Conservation (phyloP, 768 basidiomycete genomes). For the Chalciporus chontae region DNA sequence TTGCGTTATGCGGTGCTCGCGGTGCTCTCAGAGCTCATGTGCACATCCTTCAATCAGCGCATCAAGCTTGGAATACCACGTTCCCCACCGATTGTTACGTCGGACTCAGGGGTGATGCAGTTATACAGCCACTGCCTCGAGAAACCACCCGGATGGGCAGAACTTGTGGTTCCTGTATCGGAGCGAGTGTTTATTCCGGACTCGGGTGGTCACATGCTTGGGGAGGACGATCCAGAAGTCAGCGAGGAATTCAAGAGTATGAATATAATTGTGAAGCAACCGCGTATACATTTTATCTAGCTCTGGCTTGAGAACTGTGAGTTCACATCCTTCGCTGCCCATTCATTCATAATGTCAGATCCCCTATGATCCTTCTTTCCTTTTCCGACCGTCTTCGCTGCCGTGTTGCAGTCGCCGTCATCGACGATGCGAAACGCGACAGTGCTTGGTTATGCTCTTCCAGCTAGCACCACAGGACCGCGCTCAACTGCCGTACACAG, state of each 20-base stretch:
- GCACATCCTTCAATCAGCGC: conserved; percentile 26
- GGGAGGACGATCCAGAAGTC: conserved; percentile 4
- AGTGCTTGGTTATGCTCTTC: no score
- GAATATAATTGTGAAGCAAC: conserved; percentile 10
- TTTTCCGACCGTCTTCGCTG: no score
- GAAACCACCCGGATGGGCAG: conserved; percentile 26
- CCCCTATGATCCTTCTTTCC: no score
- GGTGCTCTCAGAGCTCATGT: conserved; percentile 27
- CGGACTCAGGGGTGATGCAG: conserved; percentile 30
- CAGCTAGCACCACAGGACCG: no score
- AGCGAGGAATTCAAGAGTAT: conserved; percentile 7
- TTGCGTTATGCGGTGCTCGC: conserved; percentile 27
- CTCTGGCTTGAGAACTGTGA: not conserved
- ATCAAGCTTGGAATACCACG: conserved; percentile 31
- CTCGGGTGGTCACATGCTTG: conserved; percentile 4
- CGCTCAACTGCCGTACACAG: no score
- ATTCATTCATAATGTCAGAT: no score
- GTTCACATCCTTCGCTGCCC: no score
- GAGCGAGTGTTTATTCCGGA: conserved; percentile 20
- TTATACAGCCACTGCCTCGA: conserved; percentile 29
- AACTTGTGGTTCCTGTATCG: conserved; percentile 13
- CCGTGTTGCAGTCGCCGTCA: no score
- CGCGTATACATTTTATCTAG: conserved; percentile 9
- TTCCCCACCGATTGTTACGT: conserved; percentile 32
- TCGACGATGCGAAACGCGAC: no score